Percentiles rank a stretch among this genome's conserved stretches.
Conservation (phyloP, 495 filamentous ascomycete species). For the Xylaria grammica region DNA sequence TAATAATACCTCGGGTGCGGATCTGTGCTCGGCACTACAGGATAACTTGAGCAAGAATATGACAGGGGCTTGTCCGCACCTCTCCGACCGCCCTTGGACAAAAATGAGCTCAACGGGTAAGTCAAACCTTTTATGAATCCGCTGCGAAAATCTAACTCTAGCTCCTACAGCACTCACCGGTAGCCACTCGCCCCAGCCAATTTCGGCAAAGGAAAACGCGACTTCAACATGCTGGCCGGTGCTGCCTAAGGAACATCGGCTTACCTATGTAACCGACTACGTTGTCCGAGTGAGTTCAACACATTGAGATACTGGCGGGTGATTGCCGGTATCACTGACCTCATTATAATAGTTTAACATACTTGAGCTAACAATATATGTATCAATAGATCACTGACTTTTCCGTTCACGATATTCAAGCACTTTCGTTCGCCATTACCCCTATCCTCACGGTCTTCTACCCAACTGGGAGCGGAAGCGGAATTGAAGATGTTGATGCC, state of each 20-base stretch:
- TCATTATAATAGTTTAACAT: slow-evolving; percentile 17
- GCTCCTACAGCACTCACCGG: slow-evolving; percentile 26
- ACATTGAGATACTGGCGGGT: not conserved
- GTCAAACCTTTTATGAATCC: slow-evolving; percentile 6
- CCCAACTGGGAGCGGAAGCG: slow-evolving; percentile 17
- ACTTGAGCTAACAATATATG: no score
- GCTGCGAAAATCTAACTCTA: no score
- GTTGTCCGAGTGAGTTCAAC: slow-evolving; percentile 8
- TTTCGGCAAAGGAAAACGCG: slow-evolving; percentile 25
- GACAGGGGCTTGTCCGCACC: slow-evolving; percentile 17
- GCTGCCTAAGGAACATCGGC: slow-evolving; percentile 30
- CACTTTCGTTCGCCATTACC: slow-evolving; percentile 25
- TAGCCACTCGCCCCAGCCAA: slow-evolving; percentile 11
- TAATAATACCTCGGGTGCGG: not conserved
- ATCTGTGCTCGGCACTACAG: slow-evolving; percentile 24
- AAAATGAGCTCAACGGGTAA: slow-evolving; percentile 28
- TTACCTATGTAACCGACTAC: slow-evolving; percentile 28
- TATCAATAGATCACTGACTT: no score
- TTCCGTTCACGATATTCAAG: slow-evolving; percentile 8
- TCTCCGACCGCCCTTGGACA: slow-evolving; percentile 21
- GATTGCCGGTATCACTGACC: not conserved
- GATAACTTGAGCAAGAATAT: slow-evolving; percentile 18
- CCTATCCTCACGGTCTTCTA: slow-evolving; percentile 34
- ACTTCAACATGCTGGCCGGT: slow-evolving; percentile 33
- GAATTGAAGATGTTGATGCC: slow-evolving; percentile 20